Conservation (phyloP, 2,329 filamentous ascomycete genomes). For the Colletotrichum tabaci region DNA sequence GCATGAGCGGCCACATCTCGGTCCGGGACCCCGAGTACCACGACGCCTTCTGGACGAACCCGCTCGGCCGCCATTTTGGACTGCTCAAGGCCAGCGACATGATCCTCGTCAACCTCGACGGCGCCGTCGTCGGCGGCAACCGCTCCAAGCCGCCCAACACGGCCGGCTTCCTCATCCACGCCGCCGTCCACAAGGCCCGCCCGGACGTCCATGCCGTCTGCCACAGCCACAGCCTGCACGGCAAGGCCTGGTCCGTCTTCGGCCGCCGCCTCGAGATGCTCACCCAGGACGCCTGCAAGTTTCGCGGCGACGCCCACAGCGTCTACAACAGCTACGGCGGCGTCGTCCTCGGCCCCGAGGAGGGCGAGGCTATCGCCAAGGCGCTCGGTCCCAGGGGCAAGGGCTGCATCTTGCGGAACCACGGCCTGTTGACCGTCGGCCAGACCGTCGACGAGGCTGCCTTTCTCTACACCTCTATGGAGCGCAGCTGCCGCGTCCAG, state of each 20-base stretch:
- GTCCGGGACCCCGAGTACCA: constrained; percentile 74
- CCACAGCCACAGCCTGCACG: constrained; percentile 75
- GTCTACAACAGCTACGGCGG: constrained; percentile 72
- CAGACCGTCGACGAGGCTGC: constrained; percentile 81
- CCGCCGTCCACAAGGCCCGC: constrained; percentile 75
- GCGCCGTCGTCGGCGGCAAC: constrained; percentile 76
- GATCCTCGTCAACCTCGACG: constrained; percentile 74
- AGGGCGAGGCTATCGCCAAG: constrained; percentile 74
- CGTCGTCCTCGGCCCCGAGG: constrained; percentile 70
- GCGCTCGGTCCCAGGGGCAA: constrained; percentile 72
- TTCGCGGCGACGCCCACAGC: constrained; percentile 73
- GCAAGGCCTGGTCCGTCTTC: constrained; percentile 78
- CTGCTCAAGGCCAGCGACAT: constrained; percentile 77
- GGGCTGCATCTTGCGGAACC: constrained; percentile 77
- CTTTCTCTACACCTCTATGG: constrained; percentile 77
- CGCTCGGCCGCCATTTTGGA: constrained; percentile 76
- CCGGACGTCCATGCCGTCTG: constrained; percentile 77
- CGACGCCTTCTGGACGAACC: constrained; percentile 78
- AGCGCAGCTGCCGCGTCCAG: constrained; percentile 77
- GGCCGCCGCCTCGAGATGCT: constrained; percentile 76
- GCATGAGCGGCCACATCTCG: constrained; percentile 77
- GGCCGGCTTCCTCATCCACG: constrained; percentile 80
- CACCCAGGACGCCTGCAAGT: constrained; percentile 75
- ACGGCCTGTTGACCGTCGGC: constrained; percentile 79
- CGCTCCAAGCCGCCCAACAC: constrained; percentile 73